These are phyloP conservation scores for Adiantum capillusveneris DNA, from an alignment of 75 land plant genomes.

Conservation along the genomic window DNA sequence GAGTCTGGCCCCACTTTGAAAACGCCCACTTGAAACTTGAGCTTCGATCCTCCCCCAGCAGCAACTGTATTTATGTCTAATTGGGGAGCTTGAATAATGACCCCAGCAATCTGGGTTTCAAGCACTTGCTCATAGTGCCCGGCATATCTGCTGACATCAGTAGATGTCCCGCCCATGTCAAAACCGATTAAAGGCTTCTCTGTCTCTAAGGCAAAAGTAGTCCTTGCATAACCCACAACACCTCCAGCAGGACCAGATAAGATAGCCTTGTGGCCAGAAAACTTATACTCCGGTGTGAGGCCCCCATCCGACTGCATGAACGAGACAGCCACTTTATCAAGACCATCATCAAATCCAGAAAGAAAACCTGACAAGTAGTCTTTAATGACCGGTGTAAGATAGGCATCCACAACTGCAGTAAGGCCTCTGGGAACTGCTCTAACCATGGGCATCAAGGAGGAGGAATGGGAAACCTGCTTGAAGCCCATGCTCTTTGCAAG, in stretches of 20 bases:
- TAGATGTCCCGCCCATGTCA: slow-evolving; percentile 99
- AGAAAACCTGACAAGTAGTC: slow-evolving; percentile 86
- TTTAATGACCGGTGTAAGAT: slow-evolving; percentile 95
- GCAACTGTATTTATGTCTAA: slow-evolving; percentile 98
- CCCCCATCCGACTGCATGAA: slow-evolving; percentile 99
- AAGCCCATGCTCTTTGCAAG: slow-evolving; percentile 77
- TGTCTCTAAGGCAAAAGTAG: slow-evolving; percentile 83
- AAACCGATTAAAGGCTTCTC: slow-evolving; percentile 84
- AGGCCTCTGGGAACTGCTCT: slow-evolving; percentile 95
- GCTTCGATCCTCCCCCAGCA: slow-evolving; percentile 96
- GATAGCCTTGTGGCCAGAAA: slow-evolving; percentile 96
- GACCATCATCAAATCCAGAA: slow-evolving; percentile 76
- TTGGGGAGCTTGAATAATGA: slow-evolving; percentile 94
- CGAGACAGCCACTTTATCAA: slow-evolving; percentile 71
- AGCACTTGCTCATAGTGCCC: slow-evolving; percentile 90
- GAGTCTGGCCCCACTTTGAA: slow-evolving; percentile 96
- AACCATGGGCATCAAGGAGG: slow-evolving; percentile 89
- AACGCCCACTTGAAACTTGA: slow-evolving; percentile 90
- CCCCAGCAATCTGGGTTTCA: slow-evolving; percentile 94
- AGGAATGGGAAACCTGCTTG: slow-evolving; percentile 87
- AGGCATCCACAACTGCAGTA: slow-evolving; percentile 97
- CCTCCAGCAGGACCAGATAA: slow-evolving; percentile 99
- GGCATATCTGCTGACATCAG: slow-evolving; percentile 98
- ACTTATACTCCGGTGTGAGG: slow-evolving; percentile 80
- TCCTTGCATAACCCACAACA: slow-evolving; percentile 94